Conservation (phyloP, 2,329 filamentous ascomycete species). For the Thelonectria olida region DNA sequence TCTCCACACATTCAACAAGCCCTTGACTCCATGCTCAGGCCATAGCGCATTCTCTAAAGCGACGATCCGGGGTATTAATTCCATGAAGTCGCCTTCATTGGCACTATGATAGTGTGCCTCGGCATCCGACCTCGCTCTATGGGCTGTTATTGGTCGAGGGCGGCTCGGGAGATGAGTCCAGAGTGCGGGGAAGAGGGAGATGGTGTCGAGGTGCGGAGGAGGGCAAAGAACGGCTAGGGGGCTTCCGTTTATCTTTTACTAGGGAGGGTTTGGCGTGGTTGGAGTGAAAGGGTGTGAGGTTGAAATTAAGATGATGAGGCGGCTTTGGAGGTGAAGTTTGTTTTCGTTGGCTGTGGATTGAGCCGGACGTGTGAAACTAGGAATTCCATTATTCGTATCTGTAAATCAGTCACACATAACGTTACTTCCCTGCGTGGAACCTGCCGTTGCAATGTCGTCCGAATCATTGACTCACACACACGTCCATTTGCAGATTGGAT, state of each 20-base stretch:
- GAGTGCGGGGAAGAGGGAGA: slow-evolving; percentile 19
- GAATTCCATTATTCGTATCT: too few species aligned
- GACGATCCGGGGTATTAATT: slow-evolving; percentile 10
- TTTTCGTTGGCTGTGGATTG: too few species aligned
- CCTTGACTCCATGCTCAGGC: too few species aligned
- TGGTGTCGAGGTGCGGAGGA: slow-evolving; percentile 11
- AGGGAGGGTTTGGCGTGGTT: too few species aligned
- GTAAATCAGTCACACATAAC: too few species aligned
- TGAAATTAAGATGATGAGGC: too few species aligned
- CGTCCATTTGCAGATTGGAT: background rate
- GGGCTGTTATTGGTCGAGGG: slow-evolving; percentile 17
- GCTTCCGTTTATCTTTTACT: background rate
- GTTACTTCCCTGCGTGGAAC: too few species aligned
- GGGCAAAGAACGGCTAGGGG: background rate
- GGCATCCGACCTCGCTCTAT: slow-evolving; percentile 19
- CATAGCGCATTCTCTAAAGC: slow-evolving; percentile 1
- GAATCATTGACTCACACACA: background rate
- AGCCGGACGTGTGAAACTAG: too few species aligned
- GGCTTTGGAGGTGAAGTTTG: too few species aligned
- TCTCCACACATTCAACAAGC: too few species aligned
- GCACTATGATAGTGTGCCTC: slow-evolving; percentile 9
- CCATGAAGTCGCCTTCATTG: slow-evolving; percentile 1
- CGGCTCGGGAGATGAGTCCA: slow-evolving; percentile 14
- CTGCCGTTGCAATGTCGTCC: too few species aligned
- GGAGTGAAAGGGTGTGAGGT: too few species aligned